Evolutionary conservation across 73 alveolate species (phyloP), one percentile per base, ranked within the genome.

Genomic region (Paraurostyla sp.): DNA sequence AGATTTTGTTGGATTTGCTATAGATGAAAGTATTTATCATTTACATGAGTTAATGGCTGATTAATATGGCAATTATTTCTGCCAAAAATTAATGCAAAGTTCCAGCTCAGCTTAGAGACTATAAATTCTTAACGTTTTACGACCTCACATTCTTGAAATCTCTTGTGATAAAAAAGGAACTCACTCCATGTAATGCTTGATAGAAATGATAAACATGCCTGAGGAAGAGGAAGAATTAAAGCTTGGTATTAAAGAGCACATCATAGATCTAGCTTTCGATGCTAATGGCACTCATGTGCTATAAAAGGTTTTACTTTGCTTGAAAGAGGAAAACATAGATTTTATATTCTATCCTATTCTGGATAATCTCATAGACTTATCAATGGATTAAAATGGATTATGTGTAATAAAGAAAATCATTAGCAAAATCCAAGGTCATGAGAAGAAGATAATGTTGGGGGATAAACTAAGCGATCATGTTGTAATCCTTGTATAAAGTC

Each of bases 231-330:
- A 94, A n/a, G 87, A 94, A 22, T 84, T 95, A 0, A 91, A 89
- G 84, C 91, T 94, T 63, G 91, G 94, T 43, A 88, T 96, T 1
- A 76, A 49, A 46, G 90, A 85, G n/a, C 88, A 95, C 76, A 84
- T 97, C 50, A 80, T 95, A 25, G 75, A 54, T 32, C 76, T 97
- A 71, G 87, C 97, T 23, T 81, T 89, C 52, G 97, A 92, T 58
- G 88, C 93, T 30, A 92, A 97, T 68, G 98, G 98, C n/a, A 93
- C 99, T 33, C 99, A 97, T 92, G 98, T 97, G n/a, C 83, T 97
- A 3, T 95, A 97, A 84, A 95, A 95, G 65, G 91, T 97, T 22
- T 84, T 96, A 33, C 91, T 90, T 11, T 93, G 94, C 86, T 62
- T 95, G 18, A 94, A 91, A 56, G 97, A 91, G 54, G 93, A 73